These are phyloP conservation scores for Ogataea haglerorum DNA, from an alignment of 805 yeast species.

Conservation along the genomic window DNA sequence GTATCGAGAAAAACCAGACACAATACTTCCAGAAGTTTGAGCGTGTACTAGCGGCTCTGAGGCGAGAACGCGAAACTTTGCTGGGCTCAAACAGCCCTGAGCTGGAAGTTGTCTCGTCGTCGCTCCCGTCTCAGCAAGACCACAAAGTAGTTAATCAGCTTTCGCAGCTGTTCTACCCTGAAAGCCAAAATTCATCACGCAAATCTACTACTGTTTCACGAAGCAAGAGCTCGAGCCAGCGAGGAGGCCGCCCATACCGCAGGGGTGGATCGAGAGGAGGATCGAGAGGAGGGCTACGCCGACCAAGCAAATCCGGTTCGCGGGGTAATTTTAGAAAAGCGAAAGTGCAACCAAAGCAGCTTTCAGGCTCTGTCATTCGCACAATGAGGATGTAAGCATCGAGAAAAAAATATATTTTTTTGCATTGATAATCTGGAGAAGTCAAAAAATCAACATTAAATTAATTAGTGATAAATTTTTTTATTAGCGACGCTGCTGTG, in stretches of 20 bases:
- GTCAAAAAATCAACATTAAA: slow-evolving; percentile 1
- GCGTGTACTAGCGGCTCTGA: slow-evolving; percentile 23
- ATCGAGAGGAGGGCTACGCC: slow-evolving; percentile 5
- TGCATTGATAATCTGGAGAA: slow-evolving; percentile 1
- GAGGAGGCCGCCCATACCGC: slow-evolving; percentile 13
- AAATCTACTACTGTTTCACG: not conserved
- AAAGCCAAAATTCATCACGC: slow-evolving; percentile 4
- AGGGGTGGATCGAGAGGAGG: slow-evolving; percentile 4
- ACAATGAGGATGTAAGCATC: slow-evolving; percentile 16
- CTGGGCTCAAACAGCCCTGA: slow-evolving; percentile 4
- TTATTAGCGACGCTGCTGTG: not conserved
- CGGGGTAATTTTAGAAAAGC: not conserved
- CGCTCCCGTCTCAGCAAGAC: slow-evolving; percentile 16
- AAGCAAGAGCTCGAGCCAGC: slow-evolving; percentile 12
- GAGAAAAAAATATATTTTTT: not conserved
- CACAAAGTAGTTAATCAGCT: slow-evolving; percentile 15
- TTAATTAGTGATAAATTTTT: too few relatives aligned
- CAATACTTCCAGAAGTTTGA: slow-evolving; percentile 27
- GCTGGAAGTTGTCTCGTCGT: slow-evolving; percentile 20
- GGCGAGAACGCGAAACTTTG: slow-evolving; percentile 16
- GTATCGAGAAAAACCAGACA: slow-evolving; percentile 31
- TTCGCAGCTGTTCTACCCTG: slow-evolving; percentile 14
- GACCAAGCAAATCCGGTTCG: not conserved
- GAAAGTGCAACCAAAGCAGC: not conserved
- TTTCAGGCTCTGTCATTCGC: slow-evolving; percentile 12